A percentile compares a stretch with the other conserved stretches of the same genome.
Conservation (phyloP, 805 yeast genomes). For the Nakazawaea molendinolei region DNA sequence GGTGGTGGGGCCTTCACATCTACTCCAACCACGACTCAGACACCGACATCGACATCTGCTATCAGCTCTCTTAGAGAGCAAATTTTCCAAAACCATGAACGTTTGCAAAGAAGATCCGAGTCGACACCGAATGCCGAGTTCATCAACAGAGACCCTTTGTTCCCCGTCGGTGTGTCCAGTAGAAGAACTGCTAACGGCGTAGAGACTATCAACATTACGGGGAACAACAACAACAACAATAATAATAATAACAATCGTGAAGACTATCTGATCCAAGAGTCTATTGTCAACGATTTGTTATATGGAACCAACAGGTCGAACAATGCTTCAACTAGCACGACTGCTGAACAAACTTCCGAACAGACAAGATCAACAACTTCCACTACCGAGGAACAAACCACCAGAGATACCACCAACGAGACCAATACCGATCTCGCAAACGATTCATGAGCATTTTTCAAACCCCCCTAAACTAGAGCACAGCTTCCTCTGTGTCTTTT, state of each 20-base stretch:
- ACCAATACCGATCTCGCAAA: not conserved
- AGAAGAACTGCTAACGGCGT: conserved; percentile 40
- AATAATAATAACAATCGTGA: not conserved
- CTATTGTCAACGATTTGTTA: conserved; percentile 8
- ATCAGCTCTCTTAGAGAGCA: not conserved
- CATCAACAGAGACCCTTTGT: conserved; percentile 18
- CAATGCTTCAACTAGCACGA: too few species aligned
- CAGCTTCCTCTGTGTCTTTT: too few species aligned
- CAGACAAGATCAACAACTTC: too few species aligned
- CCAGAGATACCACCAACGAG: not conserved
- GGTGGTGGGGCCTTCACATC: too few species aligned
- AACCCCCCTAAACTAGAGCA: too few species aligned
- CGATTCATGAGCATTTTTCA: too few species aligned
- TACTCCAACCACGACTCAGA: too few species aligned
- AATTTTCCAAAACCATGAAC: not conserved
- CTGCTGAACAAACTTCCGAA: too few species aligned
- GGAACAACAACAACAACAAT: too few species aligned
- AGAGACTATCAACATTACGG: conserved; percentile 22
- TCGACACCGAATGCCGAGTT: conserved; percentile 4
- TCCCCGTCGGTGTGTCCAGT: conserved; percentile 43
- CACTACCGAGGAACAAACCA: not conserved
- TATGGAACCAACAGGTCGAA: too few species aligned
- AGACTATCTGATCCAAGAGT: conserved; percentile 6
- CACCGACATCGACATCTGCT: too few species aligned
- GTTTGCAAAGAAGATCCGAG: not conserved